phyloP scores from a whole-genome alignment of 83 land plant species.

The Diphasiastrum complanatum region DNA sequence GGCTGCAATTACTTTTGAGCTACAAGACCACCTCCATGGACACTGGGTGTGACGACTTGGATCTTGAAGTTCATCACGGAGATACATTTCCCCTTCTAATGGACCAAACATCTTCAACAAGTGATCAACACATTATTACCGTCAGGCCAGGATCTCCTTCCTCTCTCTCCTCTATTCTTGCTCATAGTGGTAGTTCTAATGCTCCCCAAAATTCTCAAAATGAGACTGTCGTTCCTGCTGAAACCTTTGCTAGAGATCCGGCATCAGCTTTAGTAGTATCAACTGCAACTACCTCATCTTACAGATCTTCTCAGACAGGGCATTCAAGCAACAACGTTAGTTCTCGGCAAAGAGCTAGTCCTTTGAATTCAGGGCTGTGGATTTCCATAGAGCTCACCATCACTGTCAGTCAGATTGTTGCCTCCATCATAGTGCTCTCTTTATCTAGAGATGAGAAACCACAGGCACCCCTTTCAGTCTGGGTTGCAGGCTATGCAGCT shows the following conservation, averaged over 20 bases:
- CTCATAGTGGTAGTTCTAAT: background rate
- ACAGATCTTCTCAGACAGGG: background rate
- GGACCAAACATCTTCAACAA: background rate
- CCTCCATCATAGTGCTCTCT: conserved; percentile 35
- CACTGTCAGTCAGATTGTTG: conserved; percentile 52
- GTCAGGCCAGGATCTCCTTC: background rate
- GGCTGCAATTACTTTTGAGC: too few relatives aligned
- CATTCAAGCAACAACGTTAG: background rate
- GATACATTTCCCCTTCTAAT: conserved; percentile 15
- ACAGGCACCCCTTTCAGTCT: conserved; percentile 62
- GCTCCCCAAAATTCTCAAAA: too few relatives aligned
- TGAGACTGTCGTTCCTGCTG: too few relatives aligned
- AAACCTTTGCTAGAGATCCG: background rate
- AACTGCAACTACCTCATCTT: conserved; percentile 4
- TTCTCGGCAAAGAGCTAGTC: conserved; percentile 30
- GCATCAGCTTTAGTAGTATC: background rate
- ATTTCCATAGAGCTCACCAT: conserved; percentile 51
- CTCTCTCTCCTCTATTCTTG: background rate
- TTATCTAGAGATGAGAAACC: conserved; percentile 56
- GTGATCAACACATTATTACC: background rate
- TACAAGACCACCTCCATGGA: too few relatives aligned
- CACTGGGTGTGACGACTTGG: background rate
- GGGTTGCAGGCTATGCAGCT: conserved; percentile 63
- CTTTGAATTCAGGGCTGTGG: conserved; percentile 74
- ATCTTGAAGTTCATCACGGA: background rate